A percentile compares a stretch with the other conserved stretches of the same genome.
phyloP scores from a whole-genome alignment of 1,139 yeast species.

The Saccharomyces hybrid region DNA sequence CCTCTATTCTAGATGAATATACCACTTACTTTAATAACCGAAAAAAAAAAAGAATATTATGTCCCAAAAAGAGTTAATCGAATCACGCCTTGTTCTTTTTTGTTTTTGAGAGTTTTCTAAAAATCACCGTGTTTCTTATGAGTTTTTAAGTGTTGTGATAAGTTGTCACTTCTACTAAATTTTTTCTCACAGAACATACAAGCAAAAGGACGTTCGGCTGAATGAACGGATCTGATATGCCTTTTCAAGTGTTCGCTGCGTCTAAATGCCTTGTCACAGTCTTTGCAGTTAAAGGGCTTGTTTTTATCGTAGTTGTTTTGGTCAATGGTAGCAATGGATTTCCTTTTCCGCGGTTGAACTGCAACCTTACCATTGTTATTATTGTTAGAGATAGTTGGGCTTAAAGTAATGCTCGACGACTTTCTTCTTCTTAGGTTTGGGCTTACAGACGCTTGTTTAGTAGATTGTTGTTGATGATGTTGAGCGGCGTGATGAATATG shows the following conservation, averaged over 20 bases:
- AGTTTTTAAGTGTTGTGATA: constrained; percentile 70
- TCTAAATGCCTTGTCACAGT: constrained; percentile 44
- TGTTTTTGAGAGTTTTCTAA: constrained; percentile 4
- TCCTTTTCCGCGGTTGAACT: background rate
- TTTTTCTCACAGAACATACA: constrained; percentile 65
- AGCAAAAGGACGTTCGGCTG: constrained; percentile 60
- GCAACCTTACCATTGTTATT: background rate
- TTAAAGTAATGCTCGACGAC: background rate
- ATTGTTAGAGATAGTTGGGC: background rate
- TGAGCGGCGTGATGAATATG: background rate
- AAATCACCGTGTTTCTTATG: constrained; percentile 39
- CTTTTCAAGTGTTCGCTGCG: constrained; percentile 75
- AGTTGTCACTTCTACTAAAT: constrained; percentile 69
- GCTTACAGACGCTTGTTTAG: constrained; percentile 4
- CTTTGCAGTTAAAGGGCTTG: constrained; percentile 35
- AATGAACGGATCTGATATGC: constrained; percentile 64
- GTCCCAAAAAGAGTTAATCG: background rate
- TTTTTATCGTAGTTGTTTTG: constrained; percentile 16
- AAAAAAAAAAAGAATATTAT: background rate
- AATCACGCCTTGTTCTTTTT: background rate
- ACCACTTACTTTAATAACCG: background rate
- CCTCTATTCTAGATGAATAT: background rate
- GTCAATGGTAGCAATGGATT: background rate
- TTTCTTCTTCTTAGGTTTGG: background rate
- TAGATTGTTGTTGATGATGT: constrained; percentile 5